Base-by-base conservation (phyloP, 2,329 filamentous ascomycete genomes). In the Sporothrix brasiliensis region DNA sequence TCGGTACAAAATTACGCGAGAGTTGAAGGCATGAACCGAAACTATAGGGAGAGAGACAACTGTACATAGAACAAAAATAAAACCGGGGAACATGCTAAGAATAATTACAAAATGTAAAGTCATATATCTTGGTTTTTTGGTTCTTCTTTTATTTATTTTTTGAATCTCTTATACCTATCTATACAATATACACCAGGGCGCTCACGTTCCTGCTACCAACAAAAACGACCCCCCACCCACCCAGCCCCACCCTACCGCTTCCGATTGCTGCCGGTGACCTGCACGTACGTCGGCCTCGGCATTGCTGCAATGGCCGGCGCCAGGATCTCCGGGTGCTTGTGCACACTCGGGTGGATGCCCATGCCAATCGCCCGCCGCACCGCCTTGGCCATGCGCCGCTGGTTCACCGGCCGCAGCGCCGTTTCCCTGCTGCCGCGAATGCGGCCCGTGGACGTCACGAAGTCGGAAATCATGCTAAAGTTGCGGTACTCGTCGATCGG, bases 401-500 rank as follows among this genome's bases (percentile, higher is more conserved):
- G 95, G 83, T 98, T 98, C 74, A 92, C 91, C 2, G 92, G 91
- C 70, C 92, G 87, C 72, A 99, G 83, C 16, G 92, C 93, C 0
- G 94, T 98, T 30, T 89, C 83, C 6, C 80, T 85, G n/a, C 87
- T 85, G 78, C 91, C 89, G 81, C 88, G 91, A 79, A 99, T 97
- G 72, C 93, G 88, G 67, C 94, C 95, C 82, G 92, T 92, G 13
- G 89, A 81, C 0, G 92, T 93, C 77, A 95, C 91, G 79, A 91
- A 97, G 79, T 97, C 93, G 44, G 91, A 91, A 81, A 98, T 91
- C 72, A 99, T 88, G 50, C 92, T 88, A 79, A 97, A 97, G 81
- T 99, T 99, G 86, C 93, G 93, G 81, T 98, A 99, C 81, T 95
- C 88, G 74, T 92, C 87, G 71, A 95, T 76, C 16, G 95, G 94